Conservation (phyloP, 2,329 filamentous ascomycete genomes). For the Dothistroma septosporum region DNA sequence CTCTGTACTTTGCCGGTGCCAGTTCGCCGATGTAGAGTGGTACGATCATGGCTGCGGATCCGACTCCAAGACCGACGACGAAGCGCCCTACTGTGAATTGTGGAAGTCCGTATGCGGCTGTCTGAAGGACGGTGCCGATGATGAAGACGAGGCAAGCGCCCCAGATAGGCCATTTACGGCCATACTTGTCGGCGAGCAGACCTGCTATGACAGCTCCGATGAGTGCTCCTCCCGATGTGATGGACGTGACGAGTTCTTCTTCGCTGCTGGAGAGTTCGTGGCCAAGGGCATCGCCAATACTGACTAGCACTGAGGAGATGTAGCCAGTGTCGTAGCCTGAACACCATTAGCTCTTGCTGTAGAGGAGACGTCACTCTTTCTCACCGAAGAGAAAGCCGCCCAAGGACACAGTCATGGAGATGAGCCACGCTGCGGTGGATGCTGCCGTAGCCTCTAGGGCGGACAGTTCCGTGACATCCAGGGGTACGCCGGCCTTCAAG, state of each 20-base stretch:
- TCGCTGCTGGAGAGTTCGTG: constrained; percentile 41
- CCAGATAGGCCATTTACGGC: constrained; percentile 42
- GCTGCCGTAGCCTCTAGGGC: constrained; percentile 40
- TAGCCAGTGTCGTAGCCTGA: constrained; percentile 47
- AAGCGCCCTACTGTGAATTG: constrained; percentile 47
- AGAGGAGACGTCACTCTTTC: background rate
- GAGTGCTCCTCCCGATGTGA: constrained; percentile 49
- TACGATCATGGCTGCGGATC: constrained; percentile 44
- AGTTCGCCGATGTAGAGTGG: constrained; percentile 50
- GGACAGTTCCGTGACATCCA: constrained; percentile 27
- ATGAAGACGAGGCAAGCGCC: constrained; percentile 41
- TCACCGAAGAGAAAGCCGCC: constrained; percentile 33
- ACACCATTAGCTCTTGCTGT: constrained; percentile 10
- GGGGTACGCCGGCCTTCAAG: constrained; percentile 8
- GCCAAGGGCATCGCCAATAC: constrained; percentile 40
- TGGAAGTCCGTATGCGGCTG: constrained; percentile 31
- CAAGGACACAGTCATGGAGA: constrained; percentile 37
- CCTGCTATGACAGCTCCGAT: constrained; percentile 39
- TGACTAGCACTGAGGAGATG: constrained; percentile 46
- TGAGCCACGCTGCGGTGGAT: constrained; percentile 39
- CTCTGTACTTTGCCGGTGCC: constrained; percentile 48
- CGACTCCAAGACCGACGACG: constrained; percentile 50
- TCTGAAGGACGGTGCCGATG: constrained; percentile 34
- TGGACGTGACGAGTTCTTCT: constrained; percentile 51
- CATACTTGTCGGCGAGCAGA: constrained; percentile 36